Conservation (phyloP, 768 basidiomycete genomes). For the Trametes meyenii region DNA sequence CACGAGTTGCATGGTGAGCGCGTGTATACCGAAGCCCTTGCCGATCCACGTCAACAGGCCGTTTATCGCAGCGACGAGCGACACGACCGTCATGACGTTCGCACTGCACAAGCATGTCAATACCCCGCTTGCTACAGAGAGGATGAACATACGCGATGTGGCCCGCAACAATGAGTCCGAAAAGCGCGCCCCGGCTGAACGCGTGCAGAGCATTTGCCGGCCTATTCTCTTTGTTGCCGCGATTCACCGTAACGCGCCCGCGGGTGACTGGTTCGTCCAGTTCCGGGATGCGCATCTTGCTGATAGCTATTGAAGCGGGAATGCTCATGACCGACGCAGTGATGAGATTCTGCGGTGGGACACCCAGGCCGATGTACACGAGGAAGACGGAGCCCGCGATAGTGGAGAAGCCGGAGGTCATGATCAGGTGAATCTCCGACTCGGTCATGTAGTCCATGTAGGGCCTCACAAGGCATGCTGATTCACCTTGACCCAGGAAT, state of each 20-base stretch:
- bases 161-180: slow-evolving; percentile 85
- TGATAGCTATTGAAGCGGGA: slow-evolving; percentile 93
- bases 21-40: slow-evolving; percentile 79
- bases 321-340: slow-evolving; percentile 95
- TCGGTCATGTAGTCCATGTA: slow-evolving; percentile 85
- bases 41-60: slow-evolving; percentile 90
- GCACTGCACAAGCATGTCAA: slow-evolving; percentile 44
- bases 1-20: slow-evolving; percentile 81
- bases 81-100: slow-evolving; percentile 83
- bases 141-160: slow-evolving; percentile 68
- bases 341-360: slow-evolving; percentile 77
- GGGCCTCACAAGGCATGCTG: slow-evolving; percentile 82
- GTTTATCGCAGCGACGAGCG: slow-evolving; percentile 81
- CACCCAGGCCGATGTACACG: slow-evolving; percentile 80
- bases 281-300: slow-evolving; percentile 86
- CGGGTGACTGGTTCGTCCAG: slow-evolving; percentile 84
- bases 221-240: slow-evolving; percentile 55
- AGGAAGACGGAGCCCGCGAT: slow-evolving; percentile 89
- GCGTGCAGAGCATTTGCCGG: slow-evolving; percentile 89
- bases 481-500: slow-evolving; percentile 93
- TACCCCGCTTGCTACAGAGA: neutral
- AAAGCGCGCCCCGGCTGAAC: slow-evolving; percentile 82
- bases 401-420: slow-evolving; percentile 93
- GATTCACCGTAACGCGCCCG: slow-evolving; percentile 77
- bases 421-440: slow-evolving; percentile 81